Evolutionary conservation across 2,329 filamentous ascomycete species (phyloP).

Genomic region (Fusarium sacchari): DNA sequence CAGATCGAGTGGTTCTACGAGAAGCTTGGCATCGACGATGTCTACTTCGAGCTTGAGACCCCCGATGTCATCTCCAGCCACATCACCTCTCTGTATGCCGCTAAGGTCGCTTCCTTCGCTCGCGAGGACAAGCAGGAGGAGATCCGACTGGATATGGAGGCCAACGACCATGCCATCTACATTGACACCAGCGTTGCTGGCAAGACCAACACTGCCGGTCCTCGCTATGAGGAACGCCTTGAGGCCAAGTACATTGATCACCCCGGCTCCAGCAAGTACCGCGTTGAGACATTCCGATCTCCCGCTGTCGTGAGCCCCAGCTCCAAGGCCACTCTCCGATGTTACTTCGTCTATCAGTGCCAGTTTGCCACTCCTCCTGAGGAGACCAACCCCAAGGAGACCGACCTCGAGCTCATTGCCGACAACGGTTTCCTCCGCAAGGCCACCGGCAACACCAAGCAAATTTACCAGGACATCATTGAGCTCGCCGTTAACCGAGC

Average conservation of each 20-base stretch:
- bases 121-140: conserved; percentile 94
- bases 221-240: conserved; percentile 92
- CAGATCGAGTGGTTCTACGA: conserved; percentile 98
- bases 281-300: conserved; percentile 97
- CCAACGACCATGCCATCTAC: conserved; percentile 93
- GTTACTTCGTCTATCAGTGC: conserved; percentile 99
- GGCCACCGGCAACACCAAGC: conserved; percentile 93
- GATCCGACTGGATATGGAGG: conserved; percentile 96
- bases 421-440: conserved; percentile 96
- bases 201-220: conserved; percentile 77
- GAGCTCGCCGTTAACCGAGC: conserved; percentile 83
- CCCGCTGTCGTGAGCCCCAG: conserved; percentile 78
- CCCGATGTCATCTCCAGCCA: conserved; percentile 90
- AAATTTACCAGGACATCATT: conserved; percentile 95
- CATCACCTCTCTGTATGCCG: conserved; percentile 95
- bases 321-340: conserved; percentile 85
- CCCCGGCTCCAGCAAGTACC: conserved; percentile 78
- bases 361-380: conserved; percentile 81
- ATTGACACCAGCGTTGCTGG: conserved; percentile 97
- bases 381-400: conserved; percentile 80
- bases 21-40: conserved; percentile 96
- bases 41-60: conserved; percentile 93
- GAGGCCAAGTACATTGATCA: conserved; percentile 95
- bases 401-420: conserved; percentile 88
- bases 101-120: conserved; percentile 93